Conservation (phyloP, 2,329 filamentous ascomycete species). For the Madurella fahalii region DNA sequence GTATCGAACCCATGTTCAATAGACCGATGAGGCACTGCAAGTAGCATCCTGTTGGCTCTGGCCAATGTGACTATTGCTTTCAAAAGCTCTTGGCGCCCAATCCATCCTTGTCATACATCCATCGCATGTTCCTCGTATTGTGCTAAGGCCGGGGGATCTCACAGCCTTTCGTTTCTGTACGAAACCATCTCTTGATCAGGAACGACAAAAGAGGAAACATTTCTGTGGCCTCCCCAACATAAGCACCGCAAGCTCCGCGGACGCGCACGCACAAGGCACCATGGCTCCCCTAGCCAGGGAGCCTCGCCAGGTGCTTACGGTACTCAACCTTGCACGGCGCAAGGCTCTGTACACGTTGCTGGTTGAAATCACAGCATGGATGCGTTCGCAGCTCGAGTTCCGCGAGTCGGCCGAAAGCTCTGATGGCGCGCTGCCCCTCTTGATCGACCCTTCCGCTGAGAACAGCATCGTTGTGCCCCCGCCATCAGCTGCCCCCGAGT, state of each 20-base stretch:
- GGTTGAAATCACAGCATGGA: constrained; percentile 49
- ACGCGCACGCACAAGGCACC: neutral
- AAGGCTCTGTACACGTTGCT: constrained; percentile 49
- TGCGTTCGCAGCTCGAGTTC: constrained; percentile 49
- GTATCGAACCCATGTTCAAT: neutral
- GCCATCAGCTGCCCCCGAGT: constrained; percentile 7
- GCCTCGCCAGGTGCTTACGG: constrained; percentile 52
- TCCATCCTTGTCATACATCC: too few relatives aligned
- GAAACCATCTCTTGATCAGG: too few relatives aligned
- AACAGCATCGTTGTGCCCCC: constrained; percentile 13
- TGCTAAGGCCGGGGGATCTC: neutral
- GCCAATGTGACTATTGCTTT: neutral
- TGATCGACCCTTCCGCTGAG: constrained; percentile 24
- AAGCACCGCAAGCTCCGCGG: neutral
- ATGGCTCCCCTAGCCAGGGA: constrained; percentile 55
- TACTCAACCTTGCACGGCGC: constrained; percentile 50
- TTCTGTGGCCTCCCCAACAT: neutral
- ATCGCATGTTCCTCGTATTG: neutral
- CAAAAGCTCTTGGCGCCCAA: neutral
- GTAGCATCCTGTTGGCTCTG: neutral
- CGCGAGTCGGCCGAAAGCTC: constrained; percentile 30
- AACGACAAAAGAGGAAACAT: neutral
- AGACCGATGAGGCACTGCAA: neutral
- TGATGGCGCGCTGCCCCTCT: constrained; percentile 15
- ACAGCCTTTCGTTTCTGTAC: too few relatives aligned